phyloP scores from a whole-genome alignment of 2,329 filamentous ascomycete genomes.

The Coniochaeta pulveracea region DNA sequence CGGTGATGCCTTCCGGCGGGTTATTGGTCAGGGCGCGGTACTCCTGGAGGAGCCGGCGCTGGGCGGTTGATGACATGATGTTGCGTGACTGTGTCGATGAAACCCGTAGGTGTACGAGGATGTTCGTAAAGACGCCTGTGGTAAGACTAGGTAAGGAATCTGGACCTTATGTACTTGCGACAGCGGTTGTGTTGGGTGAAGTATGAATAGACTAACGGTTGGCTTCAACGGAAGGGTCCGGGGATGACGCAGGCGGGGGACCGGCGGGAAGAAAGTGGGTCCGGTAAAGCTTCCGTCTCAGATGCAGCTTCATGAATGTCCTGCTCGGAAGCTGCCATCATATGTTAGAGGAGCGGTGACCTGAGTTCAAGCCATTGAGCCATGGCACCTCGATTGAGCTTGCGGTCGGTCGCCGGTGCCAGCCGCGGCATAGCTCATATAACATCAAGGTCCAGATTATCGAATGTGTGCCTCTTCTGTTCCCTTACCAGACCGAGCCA shows the following conservation, averaged over 20 bases:
- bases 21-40: conserved; percentile 91
- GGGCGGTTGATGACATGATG: conserved; percentile 49
- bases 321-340: too few relatives aligned
- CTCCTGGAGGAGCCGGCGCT: conserved; percentile 84
- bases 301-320: neutral
- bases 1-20: conserved; percentile 94
- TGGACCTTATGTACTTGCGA: too few relatives aligned
- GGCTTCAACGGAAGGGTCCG: conserved; percentile 3
- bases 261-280: neutral
- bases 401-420: conserved; percentile 14
- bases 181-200: too few relatives aligned
- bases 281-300: conserved; percentile 2
- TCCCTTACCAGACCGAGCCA: conserved; percentile 11
- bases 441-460: conserved; percentile 4
- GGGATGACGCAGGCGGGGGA: conserved; percentile 3
- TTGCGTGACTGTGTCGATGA: neutral
- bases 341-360: too few relatives aligned
- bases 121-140: too few relatives aligned
- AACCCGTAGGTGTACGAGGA: too few relatives aligned
- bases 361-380: conserved; percentile 4
- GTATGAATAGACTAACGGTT: too few relatives aligned
- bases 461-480: conserved; percentile 19
- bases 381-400: conserved; percentile 20
- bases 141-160: too few relatives aligned
- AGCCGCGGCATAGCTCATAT: conserved; percentile 6